Evolutionary conservation across 805 yeast genomes (phyloP).

Genomic region (Kodamaea laetipori): DNA sequence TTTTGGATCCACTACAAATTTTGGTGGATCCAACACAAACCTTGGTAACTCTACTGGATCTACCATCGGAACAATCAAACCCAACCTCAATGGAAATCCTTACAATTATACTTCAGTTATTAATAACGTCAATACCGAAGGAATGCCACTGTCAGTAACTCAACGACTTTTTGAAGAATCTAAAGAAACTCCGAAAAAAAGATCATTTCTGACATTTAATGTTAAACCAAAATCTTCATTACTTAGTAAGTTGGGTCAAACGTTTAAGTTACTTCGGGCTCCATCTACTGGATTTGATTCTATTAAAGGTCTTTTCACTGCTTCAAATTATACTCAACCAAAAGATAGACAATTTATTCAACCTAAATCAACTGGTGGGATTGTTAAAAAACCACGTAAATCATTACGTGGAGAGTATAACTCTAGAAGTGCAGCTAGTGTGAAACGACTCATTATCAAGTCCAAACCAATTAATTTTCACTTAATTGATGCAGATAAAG

Average conservation of each 20-base stretch:
- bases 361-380: not conserved
- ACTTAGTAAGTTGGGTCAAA: slow-evolving; percentile 36
- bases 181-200: slow-evolving; percentile 18
- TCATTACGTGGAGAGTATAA: slow-evolving; percentile 16
- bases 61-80: slow-evolving; percentile 9
- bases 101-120: slow-evolving; percentile 32
- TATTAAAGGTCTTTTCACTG: slow-evolving; percentile 36
- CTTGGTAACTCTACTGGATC: too few relatives aligned
- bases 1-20: too few relatives aligned
- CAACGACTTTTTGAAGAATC: slow-evolving; percentile 25
- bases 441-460: slow-evolving; percentile 40
- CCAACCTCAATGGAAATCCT: slow-evolving; percentile 23
- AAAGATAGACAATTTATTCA: slow-evolving; percentile 1
- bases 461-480: slow-evolving; percentile 45
- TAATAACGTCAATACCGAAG: slow-evolving; percentile 21
- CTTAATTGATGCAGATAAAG: slow-evolving; percentile 44
- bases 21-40: too few relatives aligned
- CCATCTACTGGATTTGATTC: slow-evolving; percentile 17
- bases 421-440: slow-evolving; percentile 26
- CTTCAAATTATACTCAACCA: slow-evolving; percentile 20
- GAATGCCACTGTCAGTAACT: slow-evolving; percentile 38
- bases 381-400: slow-evolving; percentile 4
- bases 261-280: slow-evolving; percentile 34
- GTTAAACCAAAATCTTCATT: slow-evolving; percentile 26
- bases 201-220: slow-evolving; percentile 19